Percentiles rank a stretch among this genome's conserved stretches.
These are phyloP conservation scores for Naganishia randhawae DNA, from an alignment of 768 basidiomycete genomes.

Conservation along the genomic window DNA sequence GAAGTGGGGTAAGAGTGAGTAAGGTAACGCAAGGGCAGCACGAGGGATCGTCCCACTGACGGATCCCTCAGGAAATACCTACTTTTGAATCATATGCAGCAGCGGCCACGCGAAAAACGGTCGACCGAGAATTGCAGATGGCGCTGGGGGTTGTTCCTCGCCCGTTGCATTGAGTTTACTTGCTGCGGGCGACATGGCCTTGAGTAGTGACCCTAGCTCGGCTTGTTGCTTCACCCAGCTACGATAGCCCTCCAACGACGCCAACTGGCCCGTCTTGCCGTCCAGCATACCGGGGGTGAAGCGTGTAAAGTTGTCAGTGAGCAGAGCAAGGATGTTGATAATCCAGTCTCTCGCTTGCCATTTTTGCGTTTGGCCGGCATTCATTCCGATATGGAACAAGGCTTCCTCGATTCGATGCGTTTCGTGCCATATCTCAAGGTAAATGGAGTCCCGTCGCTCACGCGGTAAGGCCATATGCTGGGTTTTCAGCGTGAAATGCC, in stretches of 20 bases:
- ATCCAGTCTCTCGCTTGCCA: conserved; percentile 31
- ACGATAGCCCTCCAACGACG: background rate
- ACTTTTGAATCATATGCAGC: conserved; percentile 24
- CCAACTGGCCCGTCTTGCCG: background rate
- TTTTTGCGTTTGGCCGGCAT: conserved; percentile 22
- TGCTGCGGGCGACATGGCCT: background rate
- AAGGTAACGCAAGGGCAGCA: background rate
- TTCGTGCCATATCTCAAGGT: conserved; percentile 25
- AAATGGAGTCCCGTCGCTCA: conserved; percentile 3
- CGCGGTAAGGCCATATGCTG: background rate
- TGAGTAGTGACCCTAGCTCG: conserved; percentile 3
- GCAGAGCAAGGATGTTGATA: conserved; percentile 19
- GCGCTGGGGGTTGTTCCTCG: background rate
- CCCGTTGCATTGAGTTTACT: background rate
- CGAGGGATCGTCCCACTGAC: too few species aligned
- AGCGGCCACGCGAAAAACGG: conserved; percentile 27
- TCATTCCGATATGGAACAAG: conserved; percentile 25
- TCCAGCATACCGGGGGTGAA: conserved; percentile 19
- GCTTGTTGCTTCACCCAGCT: conserved; percentile 25
- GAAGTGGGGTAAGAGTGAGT: background rate
- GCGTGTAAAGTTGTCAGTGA: conserved; percentile 18
- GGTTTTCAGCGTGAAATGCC: conserved; percentile 27
- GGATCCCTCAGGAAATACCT: too few species aligned
- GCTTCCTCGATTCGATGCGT: conserved; percentile 27
- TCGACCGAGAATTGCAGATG: background rate